These are phyloP conservation scores for Pseudevernia furfuracea DNA, from an alignment of 495 filamentous ascomycete species.

Conservation along the genomic window DNA sequence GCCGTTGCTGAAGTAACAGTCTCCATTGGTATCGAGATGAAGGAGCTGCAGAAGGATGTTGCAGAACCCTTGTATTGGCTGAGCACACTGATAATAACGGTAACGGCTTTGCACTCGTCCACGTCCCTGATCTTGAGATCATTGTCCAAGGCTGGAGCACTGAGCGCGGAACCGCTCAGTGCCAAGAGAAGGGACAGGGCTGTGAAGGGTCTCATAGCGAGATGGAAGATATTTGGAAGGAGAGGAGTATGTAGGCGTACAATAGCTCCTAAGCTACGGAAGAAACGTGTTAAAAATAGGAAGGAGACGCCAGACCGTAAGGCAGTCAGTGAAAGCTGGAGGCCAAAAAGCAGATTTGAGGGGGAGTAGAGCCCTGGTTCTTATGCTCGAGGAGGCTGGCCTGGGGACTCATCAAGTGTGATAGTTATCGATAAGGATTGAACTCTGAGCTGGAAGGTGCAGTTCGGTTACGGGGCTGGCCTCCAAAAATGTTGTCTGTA, in stretches of 20 bases:
- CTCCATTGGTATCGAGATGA: neutral
- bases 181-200: neutral
- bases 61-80: neutral
- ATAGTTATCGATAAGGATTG: neutral
- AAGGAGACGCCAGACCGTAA: neutral
- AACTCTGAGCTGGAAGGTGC: neutral
- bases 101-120: conserved; percentile 1
- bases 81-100: neutral
- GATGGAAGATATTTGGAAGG: neutral
- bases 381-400: neutral
- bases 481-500: neutral
- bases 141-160: neutral
- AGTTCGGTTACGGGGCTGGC: neutral
- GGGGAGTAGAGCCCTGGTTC: neutral
- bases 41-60: neutral
- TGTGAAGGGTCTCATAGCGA: neutral
- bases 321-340: neutral
- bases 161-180: neutral
- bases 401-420: neutral
- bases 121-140: neutral
- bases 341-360: neutral
- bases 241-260: neutral
- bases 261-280: neutral
- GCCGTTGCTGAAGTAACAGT: neutral
- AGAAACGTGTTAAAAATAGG: neutral